Evolutionary conservation across 495 filamentous ascomycete genomes (phyloP), one percentile per base, ranked within the genome.

Genomic region (Barbatosphaeria neglecta): DNA sequence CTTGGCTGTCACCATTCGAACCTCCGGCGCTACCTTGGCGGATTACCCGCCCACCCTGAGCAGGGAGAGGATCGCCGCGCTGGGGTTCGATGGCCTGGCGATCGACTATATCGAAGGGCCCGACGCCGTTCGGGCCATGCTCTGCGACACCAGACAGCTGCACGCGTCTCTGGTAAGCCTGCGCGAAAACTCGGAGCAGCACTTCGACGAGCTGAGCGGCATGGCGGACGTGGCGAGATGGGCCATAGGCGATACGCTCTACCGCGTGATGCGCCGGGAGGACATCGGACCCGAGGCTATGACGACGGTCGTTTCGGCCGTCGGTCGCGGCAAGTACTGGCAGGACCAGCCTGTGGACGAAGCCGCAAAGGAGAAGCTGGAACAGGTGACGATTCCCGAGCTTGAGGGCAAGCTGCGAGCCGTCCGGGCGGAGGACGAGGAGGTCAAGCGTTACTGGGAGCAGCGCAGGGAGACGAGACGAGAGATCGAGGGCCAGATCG

Each of bases 101-200:
- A 68, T 82, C 3, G 82, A 96, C 52, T 86, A 70, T 45, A 56
- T 99, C 10, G 72, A 76, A 20, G 92, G 89, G 0, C 92, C 92
- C 1, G 84, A 85, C 15, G 79, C 87, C 4, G 86, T 99, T 2
- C 64, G 96, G 23, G 80, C 86, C 19, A 88, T 93, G 82, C 74
- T 99, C 24, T 95, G 86, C 55, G 71, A 73, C 20, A 80, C 84
- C 43, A 69, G 68, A 18, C 68, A 62, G 19, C 51, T 96, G 2
- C 77, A 93, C 52, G 61, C 66, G n/a, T 83, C 82, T 1, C 83
- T 75, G 0, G 69, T 93, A 31, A 65, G 74, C 13, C 62, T 78
- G 37, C 57, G 53, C n/a, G 77, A 86, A 20, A 76, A 86, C 24
- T 74, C 61, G 2, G 73, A 84, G 6, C 64, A 76, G 23, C 77